These are phyloP conservation scores for Abelmoschus esculentus DNA, from an alignment of 345 rosid genomes.

Conservation along the genomic window DNA sequence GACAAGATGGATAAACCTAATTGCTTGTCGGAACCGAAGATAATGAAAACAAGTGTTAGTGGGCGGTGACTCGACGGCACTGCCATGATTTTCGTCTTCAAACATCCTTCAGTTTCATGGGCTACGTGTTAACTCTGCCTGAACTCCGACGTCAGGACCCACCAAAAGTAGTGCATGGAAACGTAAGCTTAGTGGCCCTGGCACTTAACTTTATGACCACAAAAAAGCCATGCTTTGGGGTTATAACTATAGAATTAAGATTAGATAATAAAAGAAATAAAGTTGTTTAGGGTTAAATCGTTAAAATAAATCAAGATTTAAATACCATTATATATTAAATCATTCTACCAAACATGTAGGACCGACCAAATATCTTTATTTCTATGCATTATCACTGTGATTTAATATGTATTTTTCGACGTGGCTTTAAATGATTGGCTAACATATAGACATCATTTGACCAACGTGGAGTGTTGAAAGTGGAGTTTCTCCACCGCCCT, in stretches of 20 bases:
- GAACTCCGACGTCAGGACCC: background rate
- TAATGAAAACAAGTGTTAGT: too few species aligned
- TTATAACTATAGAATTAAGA: too few species aligned
- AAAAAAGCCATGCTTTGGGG: too few species aligned
- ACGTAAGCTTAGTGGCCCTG: conserved; percentile 15
- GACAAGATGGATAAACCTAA: too few species aligned
- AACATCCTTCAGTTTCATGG: background rate
- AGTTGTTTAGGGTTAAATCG: too few species aligned
- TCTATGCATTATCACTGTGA: background rate
- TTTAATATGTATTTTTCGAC: background rate
- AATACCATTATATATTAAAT: background rate
- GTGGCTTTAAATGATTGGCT: background rate
- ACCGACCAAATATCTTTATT: too few species aligned
- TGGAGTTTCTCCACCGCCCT: conserved; percentile 5
- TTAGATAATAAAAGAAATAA: too few species aligned
- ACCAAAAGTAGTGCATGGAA: background rate
- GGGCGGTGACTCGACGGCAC: background rate
- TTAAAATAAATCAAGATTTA: too few species aligned
- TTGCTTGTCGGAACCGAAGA: too few species aligned
- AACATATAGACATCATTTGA: too few species aligned
- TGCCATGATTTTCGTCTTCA: background rate
- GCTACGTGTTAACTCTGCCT: conserved; percentile 11
- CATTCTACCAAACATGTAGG: too few species aligned
- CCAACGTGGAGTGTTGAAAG: background rate
- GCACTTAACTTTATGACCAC: too few species aligned